phyloP scores from a whole-genome alignment of 2,329 filamentous ascomycete species.

The Ophiostoma sp. region DNA sequence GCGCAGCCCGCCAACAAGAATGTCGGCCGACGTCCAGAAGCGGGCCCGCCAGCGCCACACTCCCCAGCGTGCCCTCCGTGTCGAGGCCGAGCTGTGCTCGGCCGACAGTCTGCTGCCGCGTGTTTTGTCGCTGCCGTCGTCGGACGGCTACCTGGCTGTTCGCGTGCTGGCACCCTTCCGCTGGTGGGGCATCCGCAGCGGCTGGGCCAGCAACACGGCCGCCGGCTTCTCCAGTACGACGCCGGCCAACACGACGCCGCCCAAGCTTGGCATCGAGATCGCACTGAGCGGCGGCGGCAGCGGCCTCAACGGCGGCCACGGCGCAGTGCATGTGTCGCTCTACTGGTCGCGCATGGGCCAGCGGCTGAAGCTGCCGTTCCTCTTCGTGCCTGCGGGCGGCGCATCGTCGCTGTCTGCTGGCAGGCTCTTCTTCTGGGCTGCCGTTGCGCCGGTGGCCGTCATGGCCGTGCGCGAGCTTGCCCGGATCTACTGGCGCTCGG shows the following conservation, averaged over 20 bases:
- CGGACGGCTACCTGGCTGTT: constrained; percentile 38
- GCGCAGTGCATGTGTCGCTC: constrained; percentile 41
- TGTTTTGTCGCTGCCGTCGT: background rate
- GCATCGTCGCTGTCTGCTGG: constrained; percentile 19
- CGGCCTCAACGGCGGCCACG: constrained; percentile 20
- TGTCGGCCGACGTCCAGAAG: background rate
- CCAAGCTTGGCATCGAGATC: constrained; percentile 42
- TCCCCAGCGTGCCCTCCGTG: constrained; percentile 29
- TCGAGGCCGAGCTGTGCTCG: constrained; percentile 42
- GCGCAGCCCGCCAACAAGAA: constrained; percentile 14
- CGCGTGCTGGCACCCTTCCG: constrained; percentile 38
- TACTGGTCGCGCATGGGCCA: constrained; percentile 45
- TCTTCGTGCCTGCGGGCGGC: constrained; percentile 34
- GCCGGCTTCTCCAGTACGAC: constrained; percentile 20
- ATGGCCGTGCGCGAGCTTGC: constrained; percentile 32
- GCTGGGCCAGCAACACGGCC: constrained; percentile 21
- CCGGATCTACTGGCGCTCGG: constrained; percentile 10
- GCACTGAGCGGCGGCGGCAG: constrained; percentile 34
- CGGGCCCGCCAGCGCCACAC: constrained; percentile 16
- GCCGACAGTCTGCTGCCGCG: constrained; percentile 30
- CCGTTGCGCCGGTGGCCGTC: constrained; percentile 38
- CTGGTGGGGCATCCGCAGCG: constrained; percentile 31
- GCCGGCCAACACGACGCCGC: constrained; percentile 30
- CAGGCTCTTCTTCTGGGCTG: constrained; percentile 37
- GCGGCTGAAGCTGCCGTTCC: constrained; percentile 41